Evolutionary conservation across 1,284 basidiomycete species (phyloP), one percentile per base, ranked within the genome.

Genomic region (Trichosporon faecale): DNA sequence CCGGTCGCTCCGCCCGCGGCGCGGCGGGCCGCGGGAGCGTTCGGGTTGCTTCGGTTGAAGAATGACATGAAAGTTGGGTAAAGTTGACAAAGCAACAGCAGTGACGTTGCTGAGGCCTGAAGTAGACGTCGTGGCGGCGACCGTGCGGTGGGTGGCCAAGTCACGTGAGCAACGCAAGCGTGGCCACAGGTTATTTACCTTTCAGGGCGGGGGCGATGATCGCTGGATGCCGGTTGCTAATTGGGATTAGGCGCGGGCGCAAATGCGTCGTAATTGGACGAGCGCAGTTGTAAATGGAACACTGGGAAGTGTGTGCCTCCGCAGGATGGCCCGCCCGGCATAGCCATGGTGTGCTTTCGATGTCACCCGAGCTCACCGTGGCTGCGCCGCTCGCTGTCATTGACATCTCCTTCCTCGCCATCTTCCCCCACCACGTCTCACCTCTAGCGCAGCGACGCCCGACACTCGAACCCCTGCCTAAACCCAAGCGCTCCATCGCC

Each of bases 11-110:
- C 49, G n/a, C 60, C 70, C 12, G 40, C 68, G 9, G 78, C 76
- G 27, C 80, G 65, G 46, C 77, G 71, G 29, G 79, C 79, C 35
- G 78, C 76, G 12, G 77, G 78, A 0, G 81, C 80, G 70, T 67
- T 77, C 11, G 76, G 79, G 66, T 82, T 79, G 73, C 74, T 79
- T 18, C 81, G 70, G 65, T 82, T 83, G 76, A 84, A 84, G 76
- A 82, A 84, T 7, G 82, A 82, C 82, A 83, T 83, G 60, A 40
- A 21, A 18, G 33, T 68, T 67, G 65, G 82, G 80, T 79, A 78
- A 82, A 81, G 9, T 81, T 80, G 79, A 82, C 64, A 67, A 57
- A 63, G 61, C 31, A 64, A 70, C 57, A 52, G 16, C 57, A 61
- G 57, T 61, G 57, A 61, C 57, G 57, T 61, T 61, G 57, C 27